phyloP scores from a whole-genome alignment of 768 basidiomycete species.

The Rossbeevera mucosa region DNA sequence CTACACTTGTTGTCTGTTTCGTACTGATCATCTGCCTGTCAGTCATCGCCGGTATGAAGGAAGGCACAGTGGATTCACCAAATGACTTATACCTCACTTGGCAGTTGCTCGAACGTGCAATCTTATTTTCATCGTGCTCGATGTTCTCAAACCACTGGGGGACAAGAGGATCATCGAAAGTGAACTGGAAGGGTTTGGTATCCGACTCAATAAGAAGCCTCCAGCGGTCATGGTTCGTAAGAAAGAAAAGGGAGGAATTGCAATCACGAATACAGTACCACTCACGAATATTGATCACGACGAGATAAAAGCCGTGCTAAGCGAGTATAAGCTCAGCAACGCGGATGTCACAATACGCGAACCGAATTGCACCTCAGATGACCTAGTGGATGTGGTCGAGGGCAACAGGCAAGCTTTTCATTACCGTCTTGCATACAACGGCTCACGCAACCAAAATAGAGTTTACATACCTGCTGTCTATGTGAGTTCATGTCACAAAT shows the following conservation, averaged over 20 bases:
- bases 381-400: conserved; percentile 95
- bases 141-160: conserved; percentile 95
- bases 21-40: conserved; percentile 3
- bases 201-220: conserved; percentile 91
- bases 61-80: background rate
- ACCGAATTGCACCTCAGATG: conserved; percentile 88
- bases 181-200: conserved; percentile 98
- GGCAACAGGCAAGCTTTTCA: conserved; percentile 64
- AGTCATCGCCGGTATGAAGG: conserved; percentile 72
- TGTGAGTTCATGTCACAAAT: conserved; percentile 41
- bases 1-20: conserved; percentile 16
- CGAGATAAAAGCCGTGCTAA: conserved; percentile 91
- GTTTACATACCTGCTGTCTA: conserved; percentile 93
- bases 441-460: conserved; percentile 35
- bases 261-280: conserved; percentile 95
- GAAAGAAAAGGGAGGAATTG: conserved; percentile 88
- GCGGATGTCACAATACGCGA: conserved; percentile 91
- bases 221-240: conserved; percentile 79
- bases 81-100: conserved; percentile 2
- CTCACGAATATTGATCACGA: conserved; percentile 93
- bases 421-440: background rate
- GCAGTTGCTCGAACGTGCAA: conserved; percentile 96
- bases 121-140: conserved; percentile 96
- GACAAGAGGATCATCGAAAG: conserved; percentile 89
- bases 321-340: conserved; percentile 89